Conservation (phyloP, 495 filamentous ascomycete species). For the Podospora pseudopauciseta region DNA sequence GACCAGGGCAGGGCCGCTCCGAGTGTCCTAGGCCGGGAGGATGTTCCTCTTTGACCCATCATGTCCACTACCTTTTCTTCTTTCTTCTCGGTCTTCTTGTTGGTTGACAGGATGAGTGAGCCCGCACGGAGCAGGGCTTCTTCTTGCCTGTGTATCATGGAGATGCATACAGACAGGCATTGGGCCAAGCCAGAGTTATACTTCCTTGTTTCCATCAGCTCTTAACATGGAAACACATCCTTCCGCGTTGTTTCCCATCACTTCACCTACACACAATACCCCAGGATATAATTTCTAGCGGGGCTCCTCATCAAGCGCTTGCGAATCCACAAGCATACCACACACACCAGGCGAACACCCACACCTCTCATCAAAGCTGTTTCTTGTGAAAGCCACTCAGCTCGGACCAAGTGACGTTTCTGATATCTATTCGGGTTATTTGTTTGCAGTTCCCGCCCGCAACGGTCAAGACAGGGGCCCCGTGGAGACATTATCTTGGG, state of each 20-base stretch:
- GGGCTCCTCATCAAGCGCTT: conserved; percentile 29
- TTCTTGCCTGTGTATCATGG: conserved; percentile 1
- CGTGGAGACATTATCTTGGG: neutral
- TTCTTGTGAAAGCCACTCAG: neutral
- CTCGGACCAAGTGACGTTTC: conserved; percentile 17
- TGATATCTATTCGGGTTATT: conserved; percentile 16
- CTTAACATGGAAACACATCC: conserved; percentile 6
- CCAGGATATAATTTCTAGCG: conserved; percentile 24
- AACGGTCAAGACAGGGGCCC: neutral
- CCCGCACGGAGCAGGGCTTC: conserved; percentile 13
- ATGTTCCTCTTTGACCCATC: conserved; percentile 24
- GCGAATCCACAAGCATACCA: conserved; percentile 20
- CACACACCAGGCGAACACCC: conserved; percentile 20
- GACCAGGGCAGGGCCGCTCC: conserved; percentile 29
- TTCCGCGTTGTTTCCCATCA: conserved; percentile 7
- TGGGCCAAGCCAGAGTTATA: conserved; percentile 16
- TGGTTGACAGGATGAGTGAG: conserved; percentile 17
- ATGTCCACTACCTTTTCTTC: conserved; percentile 10
- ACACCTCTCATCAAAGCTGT: neutral
- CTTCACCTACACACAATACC: conserved; percentile 25
- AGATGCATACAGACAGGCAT: conserved; percentile 1
- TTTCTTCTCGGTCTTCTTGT: conserved; percentile 4
- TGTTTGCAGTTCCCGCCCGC: conserved; percentile 5
- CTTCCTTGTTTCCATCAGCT: conserved; percentile 19
- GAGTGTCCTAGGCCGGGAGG: conserved; percentile 25